A percentile compares a stretch with the other conserved stretches of the same genome.
Evolutionary conservation across 106 monocot species (phyloP).

Genomic region (Xerophyta viscosa): DNA sequence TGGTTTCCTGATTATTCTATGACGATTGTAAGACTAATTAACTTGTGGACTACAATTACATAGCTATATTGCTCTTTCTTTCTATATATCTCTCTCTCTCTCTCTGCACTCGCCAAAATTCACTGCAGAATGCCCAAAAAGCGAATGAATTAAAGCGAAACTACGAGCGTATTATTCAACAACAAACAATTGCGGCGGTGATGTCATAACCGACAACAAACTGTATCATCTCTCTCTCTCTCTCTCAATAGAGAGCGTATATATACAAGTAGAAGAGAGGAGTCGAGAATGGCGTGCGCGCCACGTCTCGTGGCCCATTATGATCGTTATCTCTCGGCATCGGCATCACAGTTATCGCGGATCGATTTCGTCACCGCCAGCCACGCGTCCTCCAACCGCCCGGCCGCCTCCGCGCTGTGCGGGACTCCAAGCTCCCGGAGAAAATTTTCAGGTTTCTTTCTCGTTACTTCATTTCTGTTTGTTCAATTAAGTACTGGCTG

Average conservation of each 20-base stretch:
- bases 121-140: too few relatives aligned
- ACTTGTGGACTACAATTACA: too few relatives aligned
- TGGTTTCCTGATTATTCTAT: too few relatives aligned
- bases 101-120: too few relatives aligned
- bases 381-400: constrained; percentile 4
- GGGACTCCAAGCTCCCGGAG: not conserved
- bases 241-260: not conserved
- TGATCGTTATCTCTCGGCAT: not conserved
- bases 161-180: too few relatives aligned
- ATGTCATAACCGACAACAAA: constrained; percentile 1
- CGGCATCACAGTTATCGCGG: not conserved
- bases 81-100: too few relatives aligned
- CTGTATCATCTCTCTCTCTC: not conserved
- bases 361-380: not conserved
- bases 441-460: constrained; percentile 2
- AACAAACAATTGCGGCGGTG: not conserved
- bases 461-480: not conserved
- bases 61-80: too few relatives aligned
- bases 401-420: not conserved
- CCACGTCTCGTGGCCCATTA: not conserved
- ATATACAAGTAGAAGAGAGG: too few relatives aligned
- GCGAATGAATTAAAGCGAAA: too few relatives aligned
- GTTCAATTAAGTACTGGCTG: too few relatives aligned
- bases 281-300: constrained; percentile 7
- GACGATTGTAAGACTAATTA: too few relatives aligned